These are phyloP conservation scores for Coniochaeta sp. DNA, from an alignment of 2,329 filamentous ascomycete species.

Conservation along the genomic window DNA sequence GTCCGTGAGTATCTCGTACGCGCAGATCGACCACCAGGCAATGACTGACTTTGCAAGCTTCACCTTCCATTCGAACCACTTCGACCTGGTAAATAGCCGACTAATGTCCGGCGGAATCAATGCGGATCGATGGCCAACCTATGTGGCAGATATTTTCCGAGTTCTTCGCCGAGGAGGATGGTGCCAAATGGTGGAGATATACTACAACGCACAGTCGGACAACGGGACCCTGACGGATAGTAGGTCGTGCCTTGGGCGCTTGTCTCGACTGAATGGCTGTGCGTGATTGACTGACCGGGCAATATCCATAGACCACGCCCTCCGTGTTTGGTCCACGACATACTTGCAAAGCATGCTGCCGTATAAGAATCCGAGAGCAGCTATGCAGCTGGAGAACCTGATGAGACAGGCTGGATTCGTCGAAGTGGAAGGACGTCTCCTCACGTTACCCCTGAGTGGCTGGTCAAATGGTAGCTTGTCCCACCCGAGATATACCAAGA, in stretches of 20 bases:
- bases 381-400: slow-evolving; percentile 51
- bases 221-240: slow-evolving; percentile 68
- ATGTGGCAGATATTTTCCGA: slow-evolving; percentile 67
- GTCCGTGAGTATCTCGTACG: slow-evolving; percentile 33
- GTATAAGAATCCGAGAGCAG: slow-evolving; percentile 59
- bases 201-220: slow-evolving; percentile 78
- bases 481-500: background rate
- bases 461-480: slow-evolving; percentile 57
- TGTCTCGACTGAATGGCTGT: background rate
- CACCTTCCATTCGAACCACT: slow-evolving; percentile 62
- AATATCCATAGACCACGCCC: slow-evolving; percentile 45
- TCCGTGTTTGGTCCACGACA: slow-evolving; percentile 59
- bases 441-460: slow-evolving; percentile 61
- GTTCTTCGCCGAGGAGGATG: slow-evolving; percentile 71
- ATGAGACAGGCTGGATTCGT: slow-evolving; percentile 58
- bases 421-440: slow-evolving; percentile 58
- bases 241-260: slow-evolving; percentile 21
- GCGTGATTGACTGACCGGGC: background rate
- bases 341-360: slow-evolving; percentile 57
- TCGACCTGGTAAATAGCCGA: slow-evolving; percentile 78
- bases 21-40: background rate
- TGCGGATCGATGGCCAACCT: slow-evolving; percentile 63
- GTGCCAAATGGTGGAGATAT: slow-evolving; percentile 84
- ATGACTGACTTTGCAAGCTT: slow-evolving; percentile 35
- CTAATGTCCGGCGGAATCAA: slow-evolving; percentile 68